Percentiles rank a stretch among this genome's conserved stretches.
Conservation (phyloP, 202 grass and related monocot genomes). For the Carex arenaria region DNA sequence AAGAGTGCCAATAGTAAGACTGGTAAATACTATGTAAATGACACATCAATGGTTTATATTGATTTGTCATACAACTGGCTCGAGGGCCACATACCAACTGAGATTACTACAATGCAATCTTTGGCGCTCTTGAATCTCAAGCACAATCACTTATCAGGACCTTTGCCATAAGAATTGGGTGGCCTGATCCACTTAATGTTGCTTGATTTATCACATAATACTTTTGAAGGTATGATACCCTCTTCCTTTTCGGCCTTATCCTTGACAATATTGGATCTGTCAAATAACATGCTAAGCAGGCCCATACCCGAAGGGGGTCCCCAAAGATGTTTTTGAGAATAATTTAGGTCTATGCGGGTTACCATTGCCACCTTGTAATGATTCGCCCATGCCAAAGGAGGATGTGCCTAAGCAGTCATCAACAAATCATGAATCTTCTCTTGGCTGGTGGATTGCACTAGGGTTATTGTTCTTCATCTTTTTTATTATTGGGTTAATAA, state of each 20-base stretch:
- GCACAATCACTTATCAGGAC: constrained; percentile 56
- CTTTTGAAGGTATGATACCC: constrained; percentile 63
- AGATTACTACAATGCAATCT: constrained; percentile 68
- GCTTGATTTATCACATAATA: constrained; percentile 67
- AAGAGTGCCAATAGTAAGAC: no score
- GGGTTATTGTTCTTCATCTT: background rate
- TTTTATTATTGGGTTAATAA: background rate
- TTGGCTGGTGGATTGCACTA: background rate
- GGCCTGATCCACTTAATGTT: constrained; percentile 35
- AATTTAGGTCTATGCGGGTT: no score
- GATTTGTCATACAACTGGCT: constrained; percentile 85
- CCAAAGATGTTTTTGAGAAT: no score
- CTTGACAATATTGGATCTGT: constrained; percentile 68
- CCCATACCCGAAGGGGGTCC: constrained; percentile 64
- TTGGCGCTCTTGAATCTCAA: constrained; percentile 78
- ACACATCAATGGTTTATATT: constrained; percentile 29
- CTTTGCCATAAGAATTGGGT: constrained; percentile 52
- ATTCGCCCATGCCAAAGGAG: no score
- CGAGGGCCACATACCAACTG: constrained; percentile 44
- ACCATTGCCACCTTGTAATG: no score
- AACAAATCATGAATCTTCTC: no score
- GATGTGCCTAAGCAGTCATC: no score
- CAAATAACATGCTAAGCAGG: constrained; percentile 71
- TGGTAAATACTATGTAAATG: no score
- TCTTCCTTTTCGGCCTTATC: constrained; percentile 51